Conservation (phyloP, 768 basidiomycete genomes). For the Galerina marginata region DNA sequence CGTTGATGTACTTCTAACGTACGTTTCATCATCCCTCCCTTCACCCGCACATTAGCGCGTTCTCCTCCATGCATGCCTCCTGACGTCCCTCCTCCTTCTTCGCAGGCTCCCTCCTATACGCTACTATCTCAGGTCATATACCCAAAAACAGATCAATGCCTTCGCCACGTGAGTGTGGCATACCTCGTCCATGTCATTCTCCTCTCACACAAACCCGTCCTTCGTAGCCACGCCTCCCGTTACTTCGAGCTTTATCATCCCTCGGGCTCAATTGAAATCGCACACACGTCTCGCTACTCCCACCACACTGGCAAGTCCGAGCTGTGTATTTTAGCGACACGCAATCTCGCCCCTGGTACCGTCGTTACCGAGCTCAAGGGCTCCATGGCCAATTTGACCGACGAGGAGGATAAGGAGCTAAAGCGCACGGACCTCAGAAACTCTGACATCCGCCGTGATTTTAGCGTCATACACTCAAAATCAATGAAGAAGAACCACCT, state of each 20-base stretch:
- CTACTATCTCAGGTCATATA: slow-evolving; percentile 76
- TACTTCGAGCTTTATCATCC: slow-evolving; percentile 90
- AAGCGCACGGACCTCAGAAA: slow-evolving; percentile 82
- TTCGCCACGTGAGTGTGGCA: slow-evolving; percentile 82
- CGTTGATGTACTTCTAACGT: slow-evolving; percentile 82
- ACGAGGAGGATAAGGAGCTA: slow-evolving; percentile 85
- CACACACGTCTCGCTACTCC: slow-evolving; percentile 87
- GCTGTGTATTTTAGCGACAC: slow-evolving; percentile 85
- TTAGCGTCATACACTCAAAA: slow-evolving; percentile 90
- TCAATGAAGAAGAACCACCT: slow-evolving; percentile 93
- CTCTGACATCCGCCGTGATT: slow-evolving; percentile 81
- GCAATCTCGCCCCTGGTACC: slow-evolving; percentile 64
- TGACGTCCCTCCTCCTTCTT: slow-evolving; percentile 22
- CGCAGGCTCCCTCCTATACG: slow-evolving; percentile 74
- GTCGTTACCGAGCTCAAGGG: slow-evolving; percentile 89
- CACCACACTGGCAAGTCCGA: slow-evolving; percentile 90
- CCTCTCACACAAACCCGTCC: slow-evolving; percentile 27
- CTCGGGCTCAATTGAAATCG: slow-evolving; percentile 83
- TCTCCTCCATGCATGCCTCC: slow-evolving; percentile 15
- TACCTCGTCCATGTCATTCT: slow-evolving; percentile 27
- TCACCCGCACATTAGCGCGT: slow-evolving; percentile 20
- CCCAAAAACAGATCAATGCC: slow-evolving; percentile 87
- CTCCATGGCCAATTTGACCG: slow-evolving; percentile 87
- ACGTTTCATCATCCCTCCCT: slow-evolving; percentile 40
- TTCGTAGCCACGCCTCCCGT: slow-evolving; percentile 78